Conservation (phyloP, 805 yeast genomes). For the Yamadazyma scolyti region DNA sequence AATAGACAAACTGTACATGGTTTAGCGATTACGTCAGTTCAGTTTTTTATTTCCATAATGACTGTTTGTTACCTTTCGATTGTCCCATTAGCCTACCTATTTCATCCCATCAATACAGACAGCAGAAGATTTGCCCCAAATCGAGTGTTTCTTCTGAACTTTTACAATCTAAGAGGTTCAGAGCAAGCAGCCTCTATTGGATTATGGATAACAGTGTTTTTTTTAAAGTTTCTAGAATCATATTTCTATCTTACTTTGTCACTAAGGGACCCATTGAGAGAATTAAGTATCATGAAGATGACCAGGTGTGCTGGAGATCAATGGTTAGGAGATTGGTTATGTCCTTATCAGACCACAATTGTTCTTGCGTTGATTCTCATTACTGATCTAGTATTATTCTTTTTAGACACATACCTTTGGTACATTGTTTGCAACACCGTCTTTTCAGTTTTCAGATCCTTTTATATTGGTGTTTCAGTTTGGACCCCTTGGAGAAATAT, state of each 20-base stretch:
- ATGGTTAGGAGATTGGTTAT: conserved; percentile 49
- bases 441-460: conserved; percentile 67
- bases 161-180: conserved; percentile 50
- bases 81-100: conserved; percentile 57
- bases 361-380: conserved; percentile 50
- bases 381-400: conserved; percentile 67
- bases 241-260: conserved; percentile 75
- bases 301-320: conserved; percentile 60
- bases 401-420: conserved; percentile 83
- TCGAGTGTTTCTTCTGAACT: conserved; percentile 56
- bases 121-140: conserved; percentile 49
- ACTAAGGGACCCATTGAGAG: conserved; percentile 69
- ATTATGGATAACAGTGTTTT: conserved; percentile 64
- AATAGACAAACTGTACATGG: conserved; percentile 29
- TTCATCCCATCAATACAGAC: conserved; percentile 26
- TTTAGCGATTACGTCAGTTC: conserved; percentile 47
- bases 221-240: conserved; percentile 70
- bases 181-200: conserved; percentile 61
- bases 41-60: conserved; percentile 51
- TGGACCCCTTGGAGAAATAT: conserved; percentile 90
- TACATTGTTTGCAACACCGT: conserved; percentile 76
- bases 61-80: conserved; percentile 56
- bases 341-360: conserved; percentile 54
- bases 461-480: conserved; percentile 73
- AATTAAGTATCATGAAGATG: conserved; percentile 53